Evolutionary conservation across 176 grass and related monocot genomes (phyloP), one percentile per base, ranked within the genome.

Genomic region (Eremochloa ophiuroides): DNA sequence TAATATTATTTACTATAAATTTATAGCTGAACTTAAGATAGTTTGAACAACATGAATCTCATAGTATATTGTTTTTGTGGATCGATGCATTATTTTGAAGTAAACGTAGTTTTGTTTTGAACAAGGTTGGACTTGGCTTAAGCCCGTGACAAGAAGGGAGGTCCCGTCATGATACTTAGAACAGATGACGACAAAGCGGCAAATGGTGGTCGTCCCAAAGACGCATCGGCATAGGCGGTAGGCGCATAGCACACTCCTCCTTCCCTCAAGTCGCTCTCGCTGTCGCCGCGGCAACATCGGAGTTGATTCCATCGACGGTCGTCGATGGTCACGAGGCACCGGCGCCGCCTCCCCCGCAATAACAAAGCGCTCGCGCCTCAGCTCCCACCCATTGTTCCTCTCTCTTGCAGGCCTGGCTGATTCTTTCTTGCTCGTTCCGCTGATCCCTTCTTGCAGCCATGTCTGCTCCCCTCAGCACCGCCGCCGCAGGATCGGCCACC

Each of bases 291-390:
- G 76, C 6, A 48, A 25, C 76, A 48, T 79, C 39, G 69, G 33
- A 22, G 10, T 29, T 62, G 46, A 35, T 50, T 83, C 80, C 81
- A 53, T 73, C 20, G 68, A 42, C 40, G 75, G 25, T 30, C 66
- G 42, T 85, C 75, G 84, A 86, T 86, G 74, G 60, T 15, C 42
- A 51, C 77, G 77, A 86, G 85, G 85, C 60, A 10, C 2, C 16
- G 51, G 23, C 30, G 11, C 53, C 64, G 51, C 51, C 51, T 47
- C 68, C 56, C 29, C 10, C 0, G 77, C n/a, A 69, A 85, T 85
- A 71, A 87, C 81, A 81, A 87, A 82, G 65, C 47, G 7, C 71
- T 15, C 46, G 35, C 35, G 15, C 3, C 77, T 80, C 78, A 51
- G 47, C 70, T 28, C 71, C 62, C 62, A n/a, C 55, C 4, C 38